Percentiles rank a stretch among this genome's conserved stretches.
phyloP scores from a whole-genome alignment of 139 green algal species.

The Marvania coccoides region DNA sequence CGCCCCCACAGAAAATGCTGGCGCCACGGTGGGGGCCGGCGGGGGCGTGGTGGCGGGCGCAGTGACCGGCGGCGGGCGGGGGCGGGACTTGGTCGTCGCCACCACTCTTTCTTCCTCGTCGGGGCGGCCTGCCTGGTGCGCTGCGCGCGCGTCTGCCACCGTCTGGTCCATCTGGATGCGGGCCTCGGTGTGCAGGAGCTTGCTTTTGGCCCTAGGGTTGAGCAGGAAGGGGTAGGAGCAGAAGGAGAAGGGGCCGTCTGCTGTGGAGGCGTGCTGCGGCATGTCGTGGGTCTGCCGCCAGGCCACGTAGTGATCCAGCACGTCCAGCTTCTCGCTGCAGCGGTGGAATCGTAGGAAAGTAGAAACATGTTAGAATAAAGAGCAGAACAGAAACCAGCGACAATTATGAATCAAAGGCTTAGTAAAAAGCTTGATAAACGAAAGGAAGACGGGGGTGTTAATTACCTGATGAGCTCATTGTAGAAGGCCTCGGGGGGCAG shows the following conservation, averaged over 20 bases:
- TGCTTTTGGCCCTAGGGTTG: constrained; percentile 77
- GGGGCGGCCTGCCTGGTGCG: background rate
- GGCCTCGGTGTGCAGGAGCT: constrained; percentile 73
- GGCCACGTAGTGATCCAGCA: constrained; percentile 83
- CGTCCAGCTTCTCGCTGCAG: constrained; percentile 77
- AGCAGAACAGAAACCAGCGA: background rate
- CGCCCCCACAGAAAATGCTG: background rate
- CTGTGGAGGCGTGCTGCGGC: constrained; percentile 26
- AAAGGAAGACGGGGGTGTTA: too few relatives aligned
- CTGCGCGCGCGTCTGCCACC: constrained; percentile 4
- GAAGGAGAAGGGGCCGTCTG: constrained; percentile 79
- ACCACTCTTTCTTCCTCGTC: constrained; percentile 45
- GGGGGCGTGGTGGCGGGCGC: too few relatives aligned
- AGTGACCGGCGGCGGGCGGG: too few relatives aligned
- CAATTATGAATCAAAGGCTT: too few relatives aligned
- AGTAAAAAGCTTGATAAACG: too few relatives aligned
- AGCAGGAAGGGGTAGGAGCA: constrained; percentile 91
- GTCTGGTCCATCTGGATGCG: constrained; percentile 55
- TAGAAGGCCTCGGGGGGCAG: constrained; percentile 84
- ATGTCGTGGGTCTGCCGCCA: constrained; percentile 73
- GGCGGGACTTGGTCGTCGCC: too few relatives aligned
- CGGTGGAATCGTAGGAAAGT: background rate
- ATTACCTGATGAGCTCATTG: constrained; percentile 79
- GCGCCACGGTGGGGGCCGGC: too few relatives aligned
- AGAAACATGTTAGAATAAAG: too few relatives aligned